Percentiles rank a stretch among this genome's conserved stretches.
phyloP scores from a whole-genome alignment of 2,329 filamentous ascomycete species.

The Cladophialophora bantiana region DNA sequence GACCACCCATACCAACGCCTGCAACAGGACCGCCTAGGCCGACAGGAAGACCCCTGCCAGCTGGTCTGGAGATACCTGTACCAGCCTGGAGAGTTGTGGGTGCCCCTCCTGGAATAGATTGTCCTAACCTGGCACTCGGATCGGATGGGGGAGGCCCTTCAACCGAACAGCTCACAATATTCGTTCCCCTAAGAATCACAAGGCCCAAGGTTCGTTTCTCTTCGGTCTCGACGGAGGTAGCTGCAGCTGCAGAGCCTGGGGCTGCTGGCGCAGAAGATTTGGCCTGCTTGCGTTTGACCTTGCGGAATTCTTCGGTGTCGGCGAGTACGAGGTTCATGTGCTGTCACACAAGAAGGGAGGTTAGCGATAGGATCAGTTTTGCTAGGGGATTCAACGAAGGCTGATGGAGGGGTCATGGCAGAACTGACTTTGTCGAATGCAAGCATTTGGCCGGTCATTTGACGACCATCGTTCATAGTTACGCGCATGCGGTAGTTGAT shows the following conservation, averaged over 20 bases:
- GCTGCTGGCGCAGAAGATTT: constrained; percentile 66
- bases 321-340: constrained; percentile 99
- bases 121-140: constrained; percentile 85
- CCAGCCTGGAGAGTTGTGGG: constrained; percentile 73
- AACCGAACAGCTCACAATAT: constrained; percentile 93
- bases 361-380: constrained; percentile 1
- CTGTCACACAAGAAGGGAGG: constrained; percentile 54
- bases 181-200: constrained; percentile 90
- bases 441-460: constrained; percentile 98
- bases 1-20: constrained; percentile 74
- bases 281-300: constrained; percentile 86
- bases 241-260: constrained; percentile 65
- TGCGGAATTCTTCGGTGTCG: constrained; percentile 97
- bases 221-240: constrained; percentile 76
- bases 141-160: constrained; percentile 96
- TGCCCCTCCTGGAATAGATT: constrained; percentile 71
- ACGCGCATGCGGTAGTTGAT: constrained; percentile 99
- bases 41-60: constrained; percentile 82
- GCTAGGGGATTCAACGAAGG: not conserved
- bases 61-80: constrained; percentile 87
- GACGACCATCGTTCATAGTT: constrained; percentile 90
- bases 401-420: not conserved
- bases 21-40: constrained; percentile 88
- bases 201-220: constrained; percentile 97
- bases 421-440: constrained; percentile 87